phyloP scores from a whole-genome alignment of 352 stramenopile genomes.

The Globisporangium irregulare region DNA sequence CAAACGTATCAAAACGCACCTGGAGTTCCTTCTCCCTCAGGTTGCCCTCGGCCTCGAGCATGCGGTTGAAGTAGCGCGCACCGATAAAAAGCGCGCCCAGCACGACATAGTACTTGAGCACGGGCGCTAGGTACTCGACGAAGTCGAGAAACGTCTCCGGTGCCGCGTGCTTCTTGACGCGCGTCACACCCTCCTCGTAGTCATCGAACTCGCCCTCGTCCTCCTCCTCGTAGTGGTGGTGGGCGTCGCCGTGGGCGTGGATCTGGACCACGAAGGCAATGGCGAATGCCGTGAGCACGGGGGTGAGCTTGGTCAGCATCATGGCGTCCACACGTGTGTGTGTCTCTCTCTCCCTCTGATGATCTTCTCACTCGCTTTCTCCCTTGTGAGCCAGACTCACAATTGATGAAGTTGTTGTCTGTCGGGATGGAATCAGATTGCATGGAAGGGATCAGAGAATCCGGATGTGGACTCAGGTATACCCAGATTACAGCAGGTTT shows the following conservation, averaged over 20 bases:
- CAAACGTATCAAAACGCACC: constrained; percentile 5
- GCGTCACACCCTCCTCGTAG: constrained; percentile 5
- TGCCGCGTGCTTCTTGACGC: constrained; percentile 17
- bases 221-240: neutral
- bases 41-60: constrained; percentile 48
- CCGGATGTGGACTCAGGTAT: neutral
- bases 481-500: neutral
- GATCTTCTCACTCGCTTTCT: neutral
- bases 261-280: neutral
- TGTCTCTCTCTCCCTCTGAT: neutral
- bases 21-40: constrained; percentile 38
- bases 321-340: neutral
- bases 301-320: neutral
- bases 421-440: neutral
- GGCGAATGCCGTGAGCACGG: neutral
- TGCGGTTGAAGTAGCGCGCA: constrained; percentile 56
- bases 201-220: neutral
- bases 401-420: neutral
- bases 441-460: neutral
- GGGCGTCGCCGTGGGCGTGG: neutral
- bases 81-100: constrained; percentile 56
- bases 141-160: constrained; percentile 59
- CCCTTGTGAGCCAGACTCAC: neutral
- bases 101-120: constrained; percentile 76
- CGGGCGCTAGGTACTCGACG: constrained; percentile 42